Conservation (phyloP, 441 rosid species). For the Populus hybrid region DNA sequence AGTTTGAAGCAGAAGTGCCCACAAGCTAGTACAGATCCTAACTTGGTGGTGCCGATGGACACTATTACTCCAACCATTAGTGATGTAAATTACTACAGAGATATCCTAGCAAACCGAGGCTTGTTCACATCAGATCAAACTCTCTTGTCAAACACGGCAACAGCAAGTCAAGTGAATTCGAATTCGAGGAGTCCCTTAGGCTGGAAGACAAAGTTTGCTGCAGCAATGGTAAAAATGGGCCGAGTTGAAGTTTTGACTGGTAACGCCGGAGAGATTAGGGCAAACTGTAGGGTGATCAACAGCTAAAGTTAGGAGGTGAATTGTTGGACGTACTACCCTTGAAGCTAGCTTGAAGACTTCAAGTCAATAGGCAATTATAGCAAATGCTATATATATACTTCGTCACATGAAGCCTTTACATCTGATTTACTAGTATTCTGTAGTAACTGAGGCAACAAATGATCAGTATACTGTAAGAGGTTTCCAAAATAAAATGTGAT, state of each 20-base stretch:
- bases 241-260: conserved; percentile 30
- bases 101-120: conserved; percentile 33
- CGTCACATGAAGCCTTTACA: not conserved
- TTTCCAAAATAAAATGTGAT: not conserved
- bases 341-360: not conserved
- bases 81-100: conserved; percentile 37
- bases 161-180: conserved; percentile 30
- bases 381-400: not conserved
- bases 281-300: conserved; percentile 56
- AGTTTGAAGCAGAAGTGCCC: conserved; percentile 44
- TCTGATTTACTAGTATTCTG: not conserved
- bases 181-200: conserved; percentile 22
- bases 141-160: conserved; percentile 32
- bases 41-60: conserved; percentile 46
- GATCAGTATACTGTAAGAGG: not conserved
- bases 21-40: conserved; percentile 20
- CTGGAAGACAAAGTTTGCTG: conserved; percentile 45
- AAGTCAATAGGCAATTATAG: not conserved
- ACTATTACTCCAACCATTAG: conserved; percentile 30
- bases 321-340: not conserved
- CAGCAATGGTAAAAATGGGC: conserved; percentile 77
- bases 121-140: conserved; percentile 52
- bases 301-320: conserved; percentile 7
- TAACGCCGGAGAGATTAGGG: conserved; percentile 49
- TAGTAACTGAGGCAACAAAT: not conserved